Base-by-base conservation (phyloP, 1,139 yeast species). In the Hyphopichia buzzinii region DNA sequence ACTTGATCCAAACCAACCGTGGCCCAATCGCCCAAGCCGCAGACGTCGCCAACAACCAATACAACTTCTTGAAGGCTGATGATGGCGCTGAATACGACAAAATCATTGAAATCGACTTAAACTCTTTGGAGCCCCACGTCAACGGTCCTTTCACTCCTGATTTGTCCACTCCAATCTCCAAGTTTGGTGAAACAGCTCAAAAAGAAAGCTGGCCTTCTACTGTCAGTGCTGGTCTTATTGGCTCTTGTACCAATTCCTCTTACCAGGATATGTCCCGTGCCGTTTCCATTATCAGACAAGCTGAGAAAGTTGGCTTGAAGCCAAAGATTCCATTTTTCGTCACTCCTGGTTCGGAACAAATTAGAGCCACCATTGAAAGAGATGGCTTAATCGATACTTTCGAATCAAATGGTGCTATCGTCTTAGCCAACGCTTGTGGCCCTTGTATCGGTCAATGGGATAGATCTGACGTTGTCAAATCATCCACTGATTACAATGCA, bases 371-470 rank as follows among this genome's bases (percentile, higher is more conserved):
- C 33, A 84, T 92, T 50, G 96, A 88, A 64, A 81, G 96, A 62
- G 97, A 92, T 58, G 97, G 97, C 13, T 73, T 86, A 47, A 79
- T 85, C 39, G 77, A 83, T 30, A 80, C 84, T 26, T 88, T 92
- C 57, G 82, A 83, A 58, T 74, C 81, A 34, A 84, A 83, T 52
- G 97, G 97, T 39, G 97, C 96, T 35, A 74, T 80, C 37, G 96
- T 92, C 13, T 72, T 92, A 47, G 96, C 97, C 30, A 92, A 92
- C 57, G 98, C 98, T 12, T 92, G 98, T 72, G 98, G 98, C 40
- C 98, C 97, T 46, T 92, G 98, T 73, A 92, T 92, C 55, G 98
- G 98, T 36, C 97, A 92, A 71, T 92, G 98, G 98, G 96, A 89
- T 59, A 81, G 98, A 66, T 52, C 64, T 12, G 76, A 71, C 43